A percentile compares a stretch with the other conserved stretches of the same genome.
Conservation (phyloP, 169 alveolate species). For the Plasmodium gallinaceum region DNA sequence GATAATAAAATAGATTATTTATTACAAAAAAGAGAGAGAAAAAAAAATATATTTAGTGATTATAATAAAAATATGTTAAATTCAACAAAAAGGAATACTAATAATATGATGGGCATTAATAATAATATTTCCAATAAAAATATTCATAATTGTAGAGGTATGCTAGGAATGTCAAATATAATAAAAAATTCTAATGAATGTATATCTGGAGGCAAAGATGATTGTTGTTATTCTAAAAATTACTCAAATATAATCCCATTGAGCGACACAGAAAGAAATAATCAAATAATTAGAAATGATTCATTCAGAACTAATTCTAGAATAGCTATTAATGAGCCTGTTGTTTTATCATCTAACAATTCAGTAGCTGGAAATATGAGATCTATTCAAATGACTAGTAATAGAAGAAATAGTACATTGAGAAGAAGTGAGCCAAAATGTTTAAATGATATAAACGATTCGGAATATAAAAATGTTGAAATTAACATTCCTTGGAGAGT, state of each 20-base stretch:
- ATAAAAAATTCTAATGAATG: constrained; percentile 25
- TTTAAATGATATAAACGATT: constrained; percentile 39
- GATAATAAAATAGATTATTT: background rate
- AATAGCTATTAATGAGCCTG: background rate
- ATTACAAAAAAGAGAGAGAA: constrained; percentile 4
- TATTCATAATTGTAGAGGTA: background rate
- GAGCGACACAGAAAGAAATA: constrained; percentile 54
- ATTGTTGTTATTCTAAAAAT: background rate
- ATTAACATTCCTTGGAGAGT: constrained; percentile 72
- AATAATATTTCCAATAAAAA: constrained; percentile 6
- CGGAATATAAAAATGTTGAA: constrained; percentile 63
- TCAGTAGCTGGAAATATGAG: constrained; percentile 29
- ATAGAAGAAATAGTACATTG: constrained; percentile 46
- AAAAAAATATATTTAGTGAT: background rate
- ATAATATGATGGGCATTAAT: constrained; percentile 2
- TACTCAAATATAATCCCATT: constrained; percentile 45
- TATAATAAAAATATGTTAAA: background rate
- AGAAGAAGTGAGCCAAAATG: constrained; percentile 53
- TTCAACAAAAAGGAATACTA: background rate
- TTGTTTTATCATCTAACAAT: constrained; percentile 12
- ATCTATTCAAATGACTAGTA: constrained; percentile 70
- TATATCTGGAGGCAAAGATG: constrained; percentile 23
- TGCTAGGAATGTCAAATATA: background rate
- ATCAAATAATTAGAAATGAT: constrained; percentile 27
- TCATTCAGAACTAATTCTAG: constrained; percentile 30